A percentile compares a stretch with the other conserved stretches of the same genome.
Evolutionary conservation across 2,329 filamentous ascomycete species (phyloP).

Genomic region (Talaromyces albobiverticillius): DNA sequence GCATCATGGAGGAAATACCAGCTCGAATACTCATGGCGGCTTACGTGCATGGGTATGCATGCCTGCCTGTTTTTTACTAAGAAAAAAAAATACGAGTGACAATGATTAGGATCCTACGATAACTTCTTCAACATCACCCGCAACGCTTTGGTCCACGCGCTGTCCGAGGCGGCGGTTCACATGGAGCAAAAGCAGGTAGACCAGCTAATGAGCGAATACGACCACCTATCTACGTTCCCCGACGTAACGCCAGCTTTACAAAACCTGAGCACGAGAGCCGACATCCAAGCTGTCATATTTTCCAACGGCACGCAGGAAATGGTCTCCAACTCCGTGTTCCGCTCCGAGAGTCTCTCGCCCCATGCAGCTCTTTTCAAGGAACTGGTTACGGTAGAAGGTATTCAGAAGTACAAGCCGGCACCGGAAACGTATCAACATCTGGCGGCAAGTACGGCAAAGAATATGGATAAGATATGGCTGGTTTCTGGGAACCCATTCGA

Average conservation of each 20-base stretch:
- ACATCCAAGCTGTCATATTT: conserved; percentile 61
- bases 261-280: conserved; percentile 39
- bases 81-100: not conserved
- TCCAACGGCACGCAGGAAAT: conserved; percentile 67
- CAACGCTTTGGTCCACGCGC: conserved; percentile 61
- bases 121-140: conserved; percentile 63
- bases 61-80: not conserved
- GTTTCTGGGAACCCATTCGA: conserved; percentile 74
- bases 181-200: conserved; percentile 46
- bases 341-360: conserved; percentile 55
- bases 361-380: conserved; percentile 50
- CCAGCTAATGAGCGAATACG: conserved; percentile 61
- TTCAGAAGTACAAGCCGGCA: conserved; percentile 64
- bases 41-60: conserved; percentile 69
- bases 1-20: conserved; percentile 66
- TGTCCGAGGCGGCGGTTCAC: conserved; percentile 54
- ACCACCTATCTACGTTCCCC: conserved; percentile 61
- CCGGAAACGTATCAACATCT: conserved; percentile 61
- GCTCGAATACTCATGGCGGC: conserved; percentile 73
- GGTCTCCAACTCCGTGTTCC: conserved; percentile 59
- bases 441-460: conserved; percentile 49
- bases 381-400: conserved; percentile 61
- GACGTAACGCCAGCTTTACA: conserved; percentile 59
- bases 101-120: conserved; percentile 54
- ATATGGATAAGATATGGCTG: conserved; percentile 59